Percentiles rank a stretch among this genome's conserved stretches.
These are phyloP conservation scores for Pseudogymnoascus sp. DNA, from an alignment of 2,329 filamentous ascomycete genomes.

Conservation along the genomic window DNA sequence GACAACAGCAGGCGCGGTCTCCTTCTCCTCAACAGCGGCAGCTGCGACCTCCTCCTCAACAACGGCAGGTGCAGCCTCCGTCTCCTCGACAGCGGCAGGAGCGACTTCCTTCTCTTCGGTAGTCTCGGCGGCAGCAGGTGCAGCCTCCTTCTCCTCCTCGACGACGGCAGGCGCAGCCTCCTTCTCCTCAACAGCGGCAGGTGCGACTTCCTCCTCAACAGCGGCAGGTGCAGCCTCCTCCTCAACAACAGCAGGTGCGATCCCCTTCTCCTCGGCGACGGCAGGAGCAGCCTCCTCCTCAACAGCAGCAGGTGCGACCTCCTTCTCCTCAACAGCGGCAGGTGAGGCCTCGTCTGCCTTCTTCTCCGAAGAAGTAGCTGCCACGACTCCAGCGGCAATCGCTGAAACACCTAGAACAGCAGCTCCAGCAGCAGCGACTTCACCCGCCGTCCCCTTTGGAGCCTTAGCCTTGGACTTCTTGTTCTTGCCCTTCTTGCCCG, in stretches of 20 bases:
- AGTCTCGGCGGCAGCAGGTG: no score
- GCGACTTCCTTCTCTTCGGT: not conserved
- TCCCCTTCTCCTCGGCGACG: not conserved
- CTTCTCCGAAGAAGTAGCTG: not conserved
- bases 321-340: not conserved
- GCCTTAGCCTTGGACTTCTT: conserved; percentile 1
- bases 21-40: not conserved
- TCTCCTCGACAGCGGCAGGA: not conserved
- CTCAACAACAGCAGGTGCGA: not conserved
- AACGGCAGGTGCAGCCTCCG: no score
- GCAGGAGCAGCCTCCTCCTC: not conserved
- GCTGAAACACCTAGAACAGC: not conserved
- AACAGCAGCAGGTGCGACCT: not conserved
- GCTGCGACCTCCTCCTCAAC: not conserved
- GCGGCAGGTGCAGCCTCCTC: not conserved
- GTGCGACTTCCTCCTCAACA: not conserved
- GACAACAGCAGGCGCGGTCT: not conserved
- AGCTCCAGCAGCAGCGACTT: not conserved
- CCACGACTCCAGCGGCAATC: not conserved
- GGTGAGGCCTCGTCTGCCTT: conserved; percentile 20
- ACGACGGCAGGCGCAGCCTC: not conserved
- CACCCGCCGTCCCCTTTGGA: not conserved
- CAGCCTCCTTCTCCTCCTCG: not conserved
- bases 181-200: not conserved
- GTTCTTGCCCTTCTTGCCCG: not conserved